phyloP scores from a whole-genome alignment of 345 rosid genomes.

The Camelina hispida region DNA sequence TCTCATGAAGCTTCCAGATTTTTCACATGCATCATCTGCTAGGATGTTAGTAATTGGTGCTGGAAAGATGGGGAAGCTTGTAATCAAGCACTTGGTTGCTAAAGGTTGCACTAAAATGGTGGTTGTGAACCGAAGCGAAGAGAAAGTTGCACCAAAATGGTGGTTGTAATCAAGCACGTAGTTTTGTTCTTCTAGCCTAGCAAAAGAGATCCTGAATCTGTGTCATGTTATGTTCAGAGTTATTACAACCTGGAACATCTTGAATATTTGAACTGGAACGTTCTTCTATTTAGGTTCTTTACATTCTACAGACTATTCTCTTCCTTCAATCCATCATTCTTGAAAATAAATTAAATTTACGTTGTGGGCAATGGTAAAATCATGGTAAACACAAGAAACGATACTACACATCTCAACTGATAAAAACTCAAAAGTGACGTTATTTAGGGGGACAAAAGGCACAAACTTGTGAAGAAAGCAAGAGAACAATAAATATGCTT shows the following conservation, averaged over 20 bases:
- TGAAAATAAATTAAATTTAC: not conserved
- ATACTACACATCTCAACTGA: not conserved
- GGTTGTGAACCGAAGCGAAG: conserved; percentile 75
- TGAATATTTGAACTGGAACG: no score
- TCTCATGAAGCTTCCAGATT: conserved; percentile 64
- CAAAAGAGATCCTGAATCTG: no score
- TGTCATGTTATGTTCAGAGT: no score
- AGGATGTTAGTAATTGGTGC: conserved; percentile 71
- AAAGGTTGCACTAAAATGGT: conserved; percentile 75
- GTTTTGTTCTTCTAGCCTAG: no score
- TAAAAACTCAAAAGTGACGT: not conserved
- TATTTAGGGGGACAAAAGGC: no score
- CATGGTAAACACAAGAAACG: not conserved
- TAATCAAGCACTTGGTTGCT: conserved; percentile 73
- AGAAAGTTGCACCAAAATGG: conserved; percentile 68
- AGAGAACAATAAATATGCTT: conserved; percentile 18
- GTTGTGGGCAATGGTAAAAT: not conserved
- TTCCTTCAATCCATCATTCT: not conserved
- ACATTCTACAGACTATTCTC: no score
- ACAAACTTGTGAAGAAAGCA: conserved; percentile 38
- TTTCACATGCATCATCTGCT: conserved; percentile 52
- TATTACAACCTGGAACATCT: no score
- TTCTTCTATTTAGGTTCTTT: no score
- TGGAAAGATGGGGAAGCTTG: conserved; percentile 90
- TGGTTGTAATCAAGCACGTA: no score